A percentile compares a stretch with the other conserved stretches of the same genome.
Conservation (phyloP, 306 rosid species). For the Prinsepia uniflora region DNA sequence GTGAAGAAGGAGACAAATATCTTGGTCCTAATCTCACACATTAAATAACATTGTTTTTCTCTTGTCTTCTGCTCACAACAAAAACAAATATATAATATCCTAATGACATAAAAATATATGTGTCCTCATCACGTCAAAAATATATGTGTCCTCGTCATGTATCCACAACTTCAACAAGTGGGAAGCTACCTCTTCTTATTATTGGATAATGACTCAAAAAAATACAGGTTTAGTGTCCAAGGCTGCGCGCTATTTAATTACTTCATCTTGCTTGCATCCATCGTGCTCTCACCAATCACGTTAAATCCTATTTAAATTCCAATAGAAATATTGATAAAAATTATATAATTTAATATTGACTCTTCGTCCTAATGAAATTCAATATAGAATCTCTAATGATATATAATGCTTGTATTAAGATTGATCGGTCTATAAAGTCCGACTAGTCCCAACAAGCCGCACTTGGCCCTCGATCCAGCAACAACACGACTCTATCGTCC, state of each 20-base stretch:
- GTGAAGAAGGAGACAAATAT: conserved; percentile 4
- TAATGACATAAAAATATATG: background rate
- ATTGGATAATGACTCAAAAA: conserved; percentile 9
- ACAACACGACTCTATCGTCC: too few relatives aligned
- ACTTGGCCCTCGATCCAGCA: too few relatives aligned
- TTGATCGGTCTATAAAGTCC: too few relatives aligned
- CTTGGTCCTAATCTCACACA: background rate
- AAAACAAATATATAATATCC: background rate
- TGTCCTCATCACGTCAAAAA: background rate
- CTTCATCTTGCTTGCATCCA: background rate
- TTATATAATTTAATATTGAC: too few relatives aligned
- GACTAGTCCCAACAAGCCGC: too few relatives aligned
- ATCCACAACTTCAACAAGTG: background rate
- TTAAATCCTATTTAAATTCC: too few relatives aligned
- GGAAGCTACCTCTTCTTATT: background rate
- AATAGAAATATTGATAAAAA: too few relatives aligned
- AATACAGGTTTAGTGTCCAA: background rate
- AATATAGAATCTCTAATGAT: too few relatives aligned
- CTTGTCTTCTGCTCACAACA: background rate
- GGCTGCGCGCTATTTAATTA: background rate
- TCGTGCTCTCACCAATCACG: too few relatives aligned
- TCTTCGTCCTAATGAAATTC: too few relatives aligned
- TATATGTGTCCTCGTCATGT: background rate
- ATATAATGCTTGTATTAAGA: too few relatives aligned
- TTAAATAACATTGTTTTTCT: background rate